Base-by-base conservation (phyloP, 768 basidiomycete genomes). In the Tulasnella sp. region DNA sequence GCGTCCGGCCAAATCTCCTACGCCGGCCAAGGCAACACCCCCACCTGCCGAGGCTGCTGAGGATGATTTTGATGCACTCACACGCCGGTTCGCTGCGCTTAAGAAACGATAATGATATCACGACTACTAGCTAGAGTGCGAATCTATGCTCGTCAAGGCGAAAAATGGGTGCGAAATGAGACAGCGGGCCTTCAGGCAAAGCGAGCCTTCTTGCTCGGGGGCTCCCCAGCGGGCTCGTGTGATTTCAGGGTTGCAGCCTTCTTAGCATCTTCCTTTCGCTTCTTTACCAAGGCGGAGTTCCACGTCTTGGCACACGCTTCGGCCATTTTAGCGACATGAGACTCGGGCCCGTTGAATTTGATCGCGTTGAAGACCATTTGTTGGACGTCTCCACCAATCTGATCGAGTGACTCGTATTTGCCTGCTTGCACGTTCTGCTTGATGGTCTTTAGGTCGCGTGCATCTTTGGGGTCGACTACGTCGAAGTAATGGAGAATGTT, bases 291-390 rank as follows among this genome's bases (percentile, higher is more conserved):
- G 77, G 88, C 88, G 14, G 89, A 87, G 50, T 42, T 34, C 76
- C 76, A 82, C 24, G 50, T 90, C 76, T 89, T 87, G 72, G 87
- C 87, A 74, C 92, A 84, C 42, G 85, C 83, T n/a, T 86, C 83
- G 11, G 94, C 90, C 54, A 93, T 86, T 64, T 87, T 84, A 22
- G 93, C 95, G n/a, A 95, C 93, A 80, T 94, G 93, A 3, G 94
- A 94, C 72, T 93, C 92, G 1, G 87, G 87, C 0, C 93, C 94
- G 83, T 99, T 99, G 89, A 98, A 99, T 77, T 89, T 90, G 85
- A 94, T 90, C 22, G 97, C 95, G 84, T 98, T 99, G 81, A 90
- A 87, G 80, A 95, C 86, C 96, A 99, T 97, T 64, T 97, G 89
- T 69, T 93, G 90, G 78, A 97, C 86, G 84, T 99, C 97, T 1